Base-by-base conservation (phyloP, 192 early-diverging fungal genomes). In the Coemansia sp. region DNA sequence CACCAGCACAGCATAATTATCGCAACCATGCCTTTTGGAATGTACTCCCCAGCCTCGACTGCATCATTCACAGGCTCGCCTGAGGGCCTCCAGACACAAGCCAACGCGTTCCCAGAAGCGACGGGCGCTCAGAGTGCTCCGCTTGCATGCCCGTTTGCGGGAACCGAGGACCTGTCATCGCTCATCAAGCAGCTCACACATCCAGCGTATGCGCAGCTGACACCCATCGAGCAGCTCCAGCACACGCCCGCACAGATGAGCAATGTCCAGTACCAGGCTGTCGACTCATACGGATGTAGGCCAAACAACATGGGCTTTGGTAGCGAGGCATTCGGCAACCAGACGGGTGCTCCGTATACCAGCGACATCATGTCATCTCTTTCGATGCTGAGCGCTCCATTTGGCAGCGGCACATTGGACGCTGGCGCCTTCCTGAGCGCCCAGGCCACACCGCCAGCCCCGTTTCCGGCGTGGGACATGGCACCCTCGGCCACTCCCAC, bases 151-250 rank as follows among this genome's bases (percentile, higher is more conserved):
- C 21, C 36, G 36, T 37, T 37, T 41, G 18, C 57, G 8, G 15
- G 39, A 13, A 16, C 12, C 39, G 36, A 59, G 15, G 51, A 54
- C 51, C 57, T 59, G 37, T 18, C 37, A 11, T 40, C 39, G 4
- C 39, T 59, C 39, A 59, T 59, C n/a, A 37, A 59, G 8, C 57
- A 41, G 39, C 32, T 59, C 12, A 18, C 57, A 22, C 39, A 39
- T 9, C 39, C 39, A 9, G 5, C 10, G 18, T 18, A 26, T 0
- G 36, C 57, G 36, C 57, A 22, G 36, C 36, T 59, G 36, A 18
- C 57, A 4, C 57, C 57, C 16, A 16, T 59, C 39, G 57, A 59
- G 57, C 57, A 40, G 39, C 57, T 40, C 12, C 57, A 59, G 12
- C 36, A 59, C 39, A 37, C 39, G 37, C 39, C 57, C 18, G 39